Evolutionary conservation across 805 yeast genomes (phyloP).

Genomic region (Soucietia sequanensis): DNA sequence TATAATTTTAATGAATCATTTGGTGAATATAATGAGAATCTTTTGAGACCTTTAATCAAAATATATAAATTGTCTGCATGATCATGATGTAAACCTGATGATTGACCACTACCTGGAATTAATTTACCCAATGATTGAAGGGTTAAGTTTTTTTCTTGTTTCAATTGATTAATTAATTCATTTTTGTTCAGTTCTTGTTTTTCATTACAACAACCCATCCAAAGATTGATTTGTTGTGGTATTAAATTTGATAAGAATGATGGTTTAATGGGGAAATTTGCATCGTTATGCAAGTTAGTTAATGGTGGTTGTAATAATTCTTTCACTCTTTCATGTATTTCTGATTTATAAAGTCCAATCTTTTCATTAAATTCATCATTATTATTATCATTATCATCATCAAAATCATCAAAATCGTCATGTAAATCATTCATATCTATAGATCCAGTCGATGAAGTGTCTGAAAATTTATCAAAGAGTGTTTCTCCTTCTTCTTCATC

Average conservation of each 20-base stretch:
- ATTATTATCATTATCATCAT: constrained; percentile 25
- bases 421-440: constrained; percentile 43
- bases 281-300: constrained; percentile 29
- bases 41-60: constrained; percentile 55
- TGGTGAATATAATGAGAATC: constrained; percentile 70
- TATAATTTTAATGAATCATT: constrained; percentile 55
- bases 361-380: constrained; percentile 17
- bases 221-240: constrained; percentile 72
- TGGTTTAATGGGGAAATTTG: constrained; percentile 41
- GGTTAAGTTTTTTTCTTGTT: constrained; percentile 7
- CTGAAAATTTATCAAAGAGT: constrained; percentile 6
- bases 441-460: constrained; percentile 32
- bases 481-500: constrained; percentile 8
- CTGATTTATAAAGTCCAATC: constrained; percentile 16
- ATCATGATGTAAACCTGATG: constrained; percentile 78
- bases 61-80: constrained; percentile 76
- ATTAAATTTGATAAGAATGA: constrained; percentile 39
- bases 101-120: constrained; percentile 57
- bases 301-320: constrained; percentile 65
- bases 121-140: constrained; percentile 49
- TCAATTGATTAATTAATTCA: constrained; percentile 5
- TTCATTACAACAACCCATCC: constrained; percentile 55
- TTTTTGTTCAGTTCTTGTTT: constrained; percentile 5
- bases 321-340: constrained; percentile 31
- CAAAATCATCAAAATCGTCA: constrained; percentile 56